Base-by-base conservation (phyloP, 352 stramenopile species). In the Pythium insidiosum region DNA sequence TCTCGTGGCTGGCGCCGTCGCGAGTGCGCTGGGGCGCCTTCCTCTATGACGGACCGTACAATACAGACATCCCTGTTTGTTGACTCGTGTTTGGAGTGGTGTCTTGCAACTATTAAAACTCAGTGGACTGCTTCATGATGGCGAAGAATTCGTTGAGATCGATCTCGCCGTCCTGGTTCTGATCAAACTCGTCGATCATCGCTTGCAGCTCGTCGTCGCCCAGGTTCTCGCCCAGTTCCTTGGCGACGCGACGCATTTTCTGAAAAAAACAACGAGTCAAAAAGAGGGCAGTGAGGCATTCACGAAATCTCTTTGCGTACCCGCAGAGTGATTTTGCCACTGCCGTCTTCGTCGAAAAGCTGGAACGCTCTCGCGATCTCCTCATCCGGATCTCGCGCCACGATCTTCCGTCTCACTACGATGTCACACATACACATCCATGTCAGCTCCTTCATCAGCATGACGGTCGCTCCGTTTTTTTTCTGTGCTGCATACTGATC, bases 161-260 rank as follows among this genome's bases (percentile, higher is more conserved):
- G 50, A 97, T 97, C 51, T 89, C 78, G 35, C 88, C 90, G 56
- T 97, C 88, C 47, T 96, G 78, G 53, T 97, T 91, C 38, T 93
- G 69, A 48, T 97, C 89, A 39, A 97, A 97, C 66, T 97, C 88
- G 40, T 97, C 88, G 47, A 97, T 97, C 91, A 97, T 97, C 4
- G 86, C 88, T 66, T 95, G 56, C 3, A 92, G 58, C 61, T 97
- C 90, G 41, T 95, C 82, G 46, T 97, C 89, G n/a, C 63, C 72
- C 7, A 97, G 69, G 49, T 88, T 91, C 56, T 97, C 91, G 23
- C 91, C 91, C 34, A 97, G 69, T 53, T 97, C 91, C 48, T 93
- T 88, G 4, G 88, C 80, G 29, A 97, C 83, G 13, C 79, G 67
- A n/a, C 85, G 67, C 76, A 97, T 88, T 80, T 97, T 96, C 68